These are phyloP conservation scores for Trebouxia sp. DNA, from an alignment of 139 green algal species.

Conservation along the genomic window DNA sequence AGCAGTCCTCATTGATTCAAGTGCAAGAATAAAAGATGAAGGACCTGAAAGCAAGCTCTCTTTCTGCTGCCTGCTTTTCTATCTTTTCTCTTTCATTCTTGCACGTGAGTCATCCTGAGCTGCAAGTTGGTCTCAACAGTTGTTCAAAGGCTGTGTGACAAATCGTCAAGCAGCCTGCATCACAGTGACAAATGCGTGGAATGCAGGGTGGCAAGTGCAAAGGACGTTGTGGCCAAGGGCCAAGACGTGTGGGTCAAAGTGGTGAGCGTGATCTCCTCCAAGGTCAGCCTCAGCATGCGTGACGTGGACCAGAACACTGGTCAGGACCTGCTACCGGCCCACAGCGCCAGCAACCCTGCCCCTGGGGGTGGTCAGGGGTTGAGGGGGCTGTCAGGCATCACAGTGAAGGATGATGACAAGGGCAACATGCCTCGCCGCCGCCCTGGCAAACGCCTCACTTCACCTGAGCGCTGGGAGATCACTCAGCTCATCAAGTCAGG, in stretches of 20 bases:
- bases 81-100: no score
- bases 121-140: no score
- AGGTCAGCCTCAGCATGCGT: conserved; percentile 78
- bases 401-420: conserved; percentile 40
- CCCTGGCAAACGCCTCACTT: conserved; percentile 48
- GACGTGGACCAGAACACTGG: conserved; percentile 96
- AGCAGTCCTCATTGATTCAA: no score
- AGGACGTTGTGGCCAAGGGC: conserved; percentile 70
- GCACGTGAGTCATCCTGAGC: no score
- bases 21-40: no score
- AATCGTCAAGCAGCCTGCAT: neutral
- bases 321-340: conserved; percentile 70
- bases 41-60: no score
- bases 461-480: conserved; percentile 64
- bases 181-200: no score
- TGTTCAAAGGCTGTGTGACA: neutral
- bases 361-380: conserved; percentile 40
- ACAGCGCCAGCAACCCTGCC: conserved; percentile 4
- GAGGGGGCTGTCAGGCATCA: conserved; percentile 86
- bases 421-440: conserved; percentile 14
- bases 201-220: conserved; percentile 61
- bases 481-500: conserved; percentile 65
- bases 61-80: no score
- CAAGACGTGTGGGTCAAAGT: conserved; percentile 88
- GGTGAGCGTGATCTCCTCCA: conserved; percentile 45